phyloP scores from a whole-genome alignment of 2,329 filamentous ascomycete species.

The Nigrograna mackinnonii region DNA sequence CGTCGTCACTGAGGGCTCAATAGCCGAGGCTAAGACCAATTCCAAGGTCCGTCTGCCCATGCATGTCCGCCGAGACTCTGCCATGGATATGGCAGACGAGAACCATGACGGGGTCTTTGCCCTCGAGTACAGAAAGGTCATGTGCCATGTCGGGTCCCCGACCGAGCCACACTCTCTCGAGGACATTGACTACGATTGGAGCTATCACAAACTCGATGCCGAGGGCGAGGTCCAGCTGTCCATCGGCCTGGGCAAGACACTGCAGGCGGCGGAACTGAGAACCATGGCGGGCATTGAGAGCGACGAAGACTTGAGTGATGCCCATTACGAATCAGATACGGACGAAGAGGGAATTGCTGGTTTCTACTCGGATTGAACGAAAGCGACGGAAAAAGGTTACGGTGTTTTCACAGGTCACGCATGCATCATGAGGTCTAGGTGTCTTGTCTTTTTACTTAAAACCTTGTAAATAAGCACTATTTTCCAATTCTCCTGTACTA shows the following conservation, averaged over 20 bases:
- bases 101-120: conserved; percentile 16
- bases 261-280: conserved; percentile 20
- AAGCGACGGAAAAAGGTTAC: too few species aligned
- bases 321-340: conserved; percentile 12
- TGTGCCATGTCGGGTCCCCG: conserved; percentile 21
- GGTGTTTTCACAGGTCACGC: too few species aligned
- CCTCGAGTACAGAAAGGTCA: conserved; percentile 28
- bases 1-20: conserved; percentile 9
- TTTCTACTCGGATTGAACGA: conserved; percentile 5
- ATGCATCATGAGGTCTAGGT: too few species aligned
- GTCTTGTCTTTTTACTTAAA: too few species aligned
- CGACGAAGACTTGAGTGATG: conserved; percentile 18
- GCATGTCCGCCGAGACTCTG: conserved; percentile 28
- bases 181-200: conserved; percentile 31
- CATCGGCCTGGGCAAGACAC: conserved; percentile 27
- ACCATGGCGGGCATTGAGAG: conserved; percentile 19
- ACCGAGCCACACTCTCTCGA: conserved; percentile 29
- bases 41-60: conserved; percentile 15
- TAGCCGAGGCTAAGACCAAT: conserved; percentile 11
- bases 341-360: conserved; percentile 16
- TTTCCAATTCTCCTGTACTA: too few species aligned
- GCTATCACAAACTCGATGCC: conserved; percentile 22
- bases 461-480: too few species aligned
- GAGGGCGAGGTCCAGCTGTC: conserved; percentile 26
- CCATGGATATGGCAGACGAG: conserved; percentile 7